A percentile compares a stretch with the other conserved stretches of the same genome.
Conservation (phyloP, 2,329 filamentous ascomycete genomes). For the Sclerotinia minor region DNA sequence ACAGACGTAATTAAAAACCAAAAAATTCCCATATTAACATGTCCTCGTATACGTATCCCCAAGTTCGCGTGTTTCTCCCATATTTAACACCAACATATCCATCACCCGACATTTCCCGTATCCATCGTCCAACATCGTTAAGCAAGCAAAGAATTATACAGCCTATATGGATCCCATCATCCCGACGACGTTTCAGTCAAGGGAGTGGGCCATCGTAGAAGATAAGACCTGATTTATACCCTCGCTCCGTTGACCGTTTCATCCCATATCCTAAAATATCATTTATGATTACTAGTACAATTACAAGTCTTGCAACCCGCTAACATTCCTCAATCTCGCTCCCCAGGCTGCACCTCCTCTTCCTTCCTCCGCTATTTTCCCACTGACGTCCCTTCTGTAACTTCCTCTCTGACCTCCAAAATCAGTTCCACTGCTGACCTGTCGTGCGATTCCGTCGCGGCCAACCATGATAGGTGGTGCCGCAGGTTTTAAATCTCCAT, state of each 20-base stretch:
- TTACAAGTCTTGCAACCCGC: slow-evolving; percentile 30
- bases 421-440: slow-evolving; percentile 62
- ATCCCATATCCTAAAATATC: background rate
- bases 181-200: background rate
- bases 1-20: background rate
- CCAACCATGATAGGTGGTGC: slow-evolving; percentile 57
- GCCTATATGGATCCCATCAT: background rate
- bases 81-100: background rate
- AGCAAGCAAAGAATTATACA: background rate
- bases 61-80: background rate
- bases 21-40: background rate
- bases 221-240: background rate
- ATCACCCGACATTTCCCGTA: background rate
- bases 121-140: background rate
- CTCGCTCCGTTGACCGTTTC: background rate
- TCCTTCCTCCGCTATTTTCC: slow-evolving; percentile 73
- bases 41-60: background rate
- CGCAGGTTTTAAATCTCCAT: slow-evolving; percentile 56
- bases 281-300: background rate
- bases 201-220: background rate
- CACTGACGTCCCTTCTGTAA: slow-evolving; percentile 63
- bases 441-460: slow-evolving; percentile 41
- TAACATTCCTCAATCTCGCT: slow-evolving; percentile 45
- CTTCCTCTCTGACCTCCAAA: slow-evolving; percentile 42
- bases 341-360: slow-evolving; percentile 36